Evolutionary conservation across 805 yeast genomes (phyloP), one percentile per base, ranked within the genome.

Genomic region (Metschnikowia drakensbergensis): DNA sequence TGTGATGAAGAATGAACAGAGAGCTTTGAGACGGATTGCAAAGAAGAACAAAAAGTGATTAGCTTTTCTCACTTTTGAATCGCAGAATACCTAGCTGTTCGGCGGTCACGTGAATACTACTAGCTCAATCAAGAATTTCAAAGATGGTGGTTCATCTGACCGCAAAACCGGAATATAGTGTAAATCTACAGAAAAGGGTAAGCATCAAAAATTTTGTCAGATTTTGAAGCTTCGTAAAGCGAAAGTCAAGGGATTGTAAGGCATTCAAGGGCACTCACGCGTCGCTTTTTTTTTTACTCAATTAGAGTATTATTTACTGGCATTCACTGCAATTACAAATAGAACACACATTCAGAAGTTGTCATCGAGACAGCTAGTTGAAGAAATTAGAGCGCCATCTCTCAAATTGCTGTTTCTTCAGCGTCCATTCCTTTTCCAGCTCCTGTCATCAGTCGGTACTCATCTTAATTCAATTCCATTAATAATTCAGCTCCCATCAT

Each of bases 1-100:
- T 76, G 88, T 84, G 22, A 76, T 89, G 86, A 94, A 94, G 87
- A 94, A 94, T 68, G 99, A 94, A 72, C 91, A 86, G 77, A 78
- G 99, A 58, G 97, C 98, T 10, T 75, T 92, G 63, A 84, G 80
- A 63, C 83, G 98, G 66, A 88, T 91, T 57, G 86, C 89, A 26
- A 94, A 91, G 79, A 89, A 88, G 74, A 77, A 84, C 62, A 86
- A 81, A 71, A 85, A 85, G 48, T 50, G 29, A 41, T 22, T 36
- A 23, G 8, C 11, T 8, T n/a, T 13, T 35, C 17, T 8, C 3
- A 35, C 37, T 22, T 35, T 7, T 35, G 27, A 35, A 35, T 35
- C 11, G 26, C 27, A 37, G 26, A 7, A 4, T 37, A 23, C 8
- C 13, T 26, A 37, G 27, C 38, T 6, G 8, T 26, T 11, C 26